Base-by-base conservation (phyloP, 768 basidiomycete genomes). In the Leccinum barrowsii region DNA sequence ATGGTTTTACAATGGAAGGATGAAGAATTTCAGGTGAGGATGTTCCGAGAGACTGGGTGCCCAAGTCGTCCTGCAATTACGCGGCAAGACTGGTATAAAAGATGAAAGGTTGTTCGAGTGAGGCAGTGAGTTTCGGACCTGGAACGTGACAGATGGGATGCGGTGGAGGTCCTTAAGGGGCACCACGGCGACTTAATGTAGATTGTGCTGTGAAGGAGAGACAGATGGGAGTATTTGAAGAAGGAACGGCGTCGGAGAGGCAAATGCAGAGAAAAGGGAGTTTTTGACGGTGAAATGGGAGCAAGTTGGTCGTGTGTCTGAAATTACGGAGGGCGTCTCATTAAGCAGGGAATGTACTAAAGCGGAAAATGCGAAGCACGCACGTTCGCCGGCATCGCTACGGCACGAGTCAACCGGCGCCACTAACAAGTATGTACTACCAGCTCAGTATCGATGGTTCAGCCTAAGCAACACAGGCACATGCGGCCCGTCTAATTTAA, bases 331-430 rank as follows among this genome's bases (percentile, higher is more conserved):
- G 62, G 63, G 65, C 59, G 42, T 62, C 53, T 35, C 63, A 64
- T 64, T 52, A 52, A 62, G 63, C 56, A 59, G 46, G 49, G 55
- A 59, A 64, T 62, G 62, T 64, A 63, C 62, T 52, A 65, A 63
- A 55, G 32, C 59, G 67, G 70, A 65, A 59, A 63, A 70, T 64
- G 64, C 19, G 60, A 35, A 50, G 56, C 56, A 71, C 76, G 74
- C 74, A 75, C 74, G 74, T 75, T 75, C 75, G 73, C 65, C 72
- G 63, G 73, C 66, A 68, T 55, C 21, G 62, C 35, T 57, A 64
- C 71, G 55, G 60, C 71, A 69, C 26, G 40, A 55, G 52, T 58
- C 55, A 49, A 48, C 52, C 57, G 40, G 56, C 56, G 56, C 57
- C 51, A 44, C 55, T 40, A 19, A 4, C 34, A 34, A 5, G 32